Evolutionary conservation across 1,139 yeast genomes (phyloP), one percentile per base, ranked within the genome.

Genomic region (Scheffersomyces illinoinensis): DNA sequence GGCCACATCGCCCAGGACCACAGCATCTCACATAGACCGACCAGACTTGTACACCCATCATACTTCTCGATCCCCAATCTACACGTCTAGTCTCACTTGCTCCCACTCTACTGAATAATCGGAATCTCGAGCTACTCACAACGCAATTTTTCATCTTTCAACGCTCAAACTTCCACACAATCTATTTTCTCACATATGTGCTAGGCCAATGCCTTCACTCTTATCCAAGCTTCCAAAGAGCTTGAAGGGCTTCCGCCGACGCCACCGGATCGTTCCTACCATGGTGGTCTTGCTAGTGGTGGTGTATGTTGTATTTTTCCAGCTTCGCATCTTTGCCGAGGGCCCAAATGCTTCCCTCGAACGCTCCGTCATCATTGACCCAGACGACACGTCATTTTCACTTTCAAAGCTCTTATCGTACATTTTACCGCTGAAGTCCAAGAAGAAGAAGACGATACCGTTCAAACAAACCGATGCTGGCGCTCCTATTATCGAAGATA

Each of bases 381-480:
- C 60, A 43, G 61, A 59, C 39, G 46, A 53, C n/a, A 14, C 20
- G 1, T 33, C 47, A 4, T 18, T 33, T 19, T 58, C 59, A 21
- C 20, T 56, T 4, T 51, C 53, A 43, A 20, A 47, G 26, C 52
- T 59, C n/a, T 17, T 57, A 5, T 48, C 10, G 12, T 48, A 48
- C 53, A 54, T 54, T 20, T 39, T 56, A 23, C 52, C 53, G 8
- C 10, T 54, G 43, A 54, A 53, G 49, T 39, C 54, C 48, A 53
- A 56, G 47, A 53, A 58, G 47, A 53, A 58, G 61, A 68, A 67
- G 53, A 69, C 72, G 1, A 62, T 66, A 4, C 71, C 72, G 2
- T 69, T 64, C 53, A 63, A 63, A n/a, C 58, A 66, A 21, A 67
- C 68, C 5, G 64, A 64, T 10, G 70, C 68, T 4, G 66, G 43